Base-by-base conservation (phyloP, 257 asterid species). In the Mitragyna speciosa region DNA sequence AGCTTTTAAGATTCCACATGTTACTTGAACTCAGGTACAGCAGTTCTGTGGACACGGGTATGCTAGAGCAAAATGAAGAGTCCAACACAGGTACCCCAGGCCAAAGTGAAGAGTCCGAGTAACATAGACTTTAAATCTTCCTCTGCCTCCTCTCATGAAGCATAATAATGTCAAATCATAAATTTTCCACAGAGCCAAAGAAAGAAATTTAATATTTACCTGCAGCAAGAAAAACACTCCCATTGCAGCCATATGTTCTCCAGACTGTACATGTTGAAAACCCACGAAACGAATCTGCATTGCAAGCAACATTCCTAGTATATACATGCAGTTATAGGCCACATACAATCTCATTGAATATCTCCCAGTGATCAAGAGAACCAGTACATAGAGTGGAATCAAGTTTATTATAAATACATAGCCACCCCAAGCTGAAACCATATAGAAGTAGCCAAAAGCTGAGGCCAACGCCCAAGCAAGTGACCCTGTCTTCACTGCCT, bases 341-440 rank as follows among this genome's bases (percentile, higher is more conserved):
- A 94, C 94, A 81, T 96, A 96, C 81, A 96, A 85, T 87, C 99
- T 92, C 99, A 93, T 96, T 22, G 99, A 96, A 83, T 88, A 96
- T 88, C 99, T 93, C 83, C 98, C 99, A 30, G 88, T 89, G 79
- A 96, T 84, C 93, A 96, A 88, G 72, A 96, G 92, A 80, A 96
- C 99, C 87, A 96, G 16, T 76, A 93, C 99, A 59, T 96, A 96
- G 65, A 96, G 90, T 3, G 99, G 99, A 84, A 96, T 88, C 88
- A 96, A 83, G 86, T 96, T 96, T 83, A 96, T 96, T 84, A 96
- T 96, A 90, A 96, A 96, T 81, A 96, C 94, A 85, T 96, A 96
- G 79, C 99, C 99, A 83, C 99, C 99, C 98, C 99, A 96, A 9
- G 99, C 98, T 82, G 99, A 96, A 87, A 96, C 99, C 99, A 96